Conservation (phyloP, 192 early-diverging fungal species). For the Gonapodya prolifera region DNA sequence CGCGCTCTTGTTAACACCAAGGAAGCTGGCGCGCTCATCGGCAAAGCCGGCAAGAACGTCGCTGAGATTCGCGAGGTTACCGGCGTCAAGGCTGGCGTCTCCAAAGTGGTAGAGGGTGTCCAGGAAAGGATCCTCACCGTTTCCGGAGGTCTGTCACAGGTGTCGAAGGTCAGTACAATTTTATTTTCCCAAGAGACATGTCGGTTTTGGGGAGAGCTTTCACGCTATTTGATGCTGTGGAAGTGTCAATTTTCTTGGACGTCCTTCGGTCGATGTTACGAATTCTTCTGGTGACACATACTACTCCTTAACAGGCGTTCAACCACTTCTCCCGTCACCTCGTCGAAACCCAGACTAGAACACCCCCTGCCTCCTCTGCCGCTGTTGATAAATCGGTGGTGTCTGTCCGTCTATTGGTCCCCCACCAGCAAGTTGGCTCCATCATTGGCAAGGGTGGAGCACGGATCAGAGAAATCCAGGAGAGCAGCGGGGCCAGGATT, state of each 20-base stretch:
- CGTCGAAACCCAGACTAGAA: neutral
- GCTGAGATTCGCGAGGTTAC: conserved; percentile 72
- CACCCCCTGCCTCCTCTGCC: neutral
- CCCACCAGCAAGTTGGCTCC: conserved; percentile 78
- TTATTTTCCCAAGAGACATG: too few species aligned
- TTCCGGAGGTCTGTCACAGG: conserved; percentile 26
- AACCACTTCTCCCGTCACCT: neutral
- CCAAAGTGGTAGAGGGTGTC: conserved; percentile 75
- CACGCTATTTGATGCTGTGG: too few species aligned
- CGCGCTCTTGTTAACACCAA: neutral
- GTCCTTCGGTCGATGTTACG: too few species aligned
- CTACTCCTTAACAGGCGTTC: conserved; percentile 33
- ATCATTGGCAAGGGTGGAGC: conserved; percentile 87
- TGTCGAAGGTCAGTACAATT: conserved; percentile 8
- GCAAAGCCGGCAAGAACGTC: conserved; percentile 75
- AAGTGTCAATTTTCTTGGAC: too few species aligned
- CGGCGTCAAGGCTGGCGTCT: conserved; percentile 85
- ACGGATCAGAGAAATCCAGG: conserved; percentile 95
- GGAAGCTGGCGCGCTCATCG: conserved; percentile 1
- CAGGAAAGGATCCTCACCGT: conserved; percentile 58
- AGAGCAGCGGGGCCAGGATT: conserved; percentile 72
- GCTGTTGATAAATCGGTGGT: neutral
- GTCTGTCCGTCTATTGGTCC: conserved; percentile 71
- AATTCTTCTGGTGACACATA: too few species aligned
- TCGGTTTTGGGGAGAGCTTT: too few species aligned